A percentile compares a stretch with the other conserved stretches of the same genome.
Conservation (phyloP, 2,329 filamentous ascomycete genomes). For the Penicillium brasilianum region DNA sequence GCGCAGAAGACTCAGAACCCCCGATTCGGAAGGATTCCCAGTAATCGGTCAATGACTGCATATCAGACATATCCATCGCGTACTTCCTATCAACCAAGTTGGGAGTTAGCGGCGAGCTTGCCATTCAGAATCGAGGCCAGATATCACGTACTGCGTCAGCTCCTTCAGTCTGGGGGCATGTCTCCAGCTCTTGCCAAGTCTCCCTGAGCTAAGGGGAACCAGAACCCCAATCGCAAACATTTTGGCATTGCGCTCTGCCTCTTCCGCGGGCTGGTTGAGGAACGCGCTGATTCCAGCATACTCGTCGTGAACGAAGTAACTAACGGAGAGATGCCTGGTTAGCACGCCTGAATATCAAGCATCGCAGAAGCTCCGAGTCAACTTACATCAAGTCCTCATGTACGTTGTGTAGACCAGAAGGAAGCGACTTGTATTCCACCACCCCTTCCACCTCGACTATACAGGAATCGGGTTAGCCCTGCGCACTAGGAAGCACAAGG, state of each 20-base stretch:
- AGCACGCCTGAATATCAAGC: slow-evolving; percentile 10
- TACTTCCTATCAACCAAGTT: slow-evolving; percentile 51
- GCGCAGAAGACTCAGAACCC: slow-evolving; percentile 43
- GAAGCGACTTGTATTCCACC: slow-evolving; percentile 95
- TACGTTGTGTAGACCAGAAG: slow-evolving; percentile 89
- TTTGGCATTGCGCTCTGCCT: slow-evolving; percentile 80
- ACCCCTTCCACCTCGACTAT: slow-evolving; percentile 73
- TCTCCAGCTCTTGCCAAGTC: slow-evolving; percentile 85
- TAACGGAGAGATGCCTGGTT: slow-evolving; percentile 39
- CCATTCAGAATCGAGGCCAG: not conserved
- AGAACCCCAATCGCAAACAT: slow-evolving; percentile 92
- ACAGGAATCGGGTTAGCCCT: slow-evolving; percentile 24
- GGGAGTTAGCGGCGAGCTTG: slow-evolving; percentile 20
- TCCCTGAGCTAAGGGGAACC: slow-evolving; percentile 82
- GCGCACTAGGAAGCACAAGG: slow-evolving; percentile 1
- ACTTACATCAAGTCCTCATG: slow-evolving; percentile 74
- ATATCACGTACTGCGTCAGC: slow-evolving; percentile 66
- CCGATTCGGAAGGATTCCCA: slow-evolving; percentile 64
- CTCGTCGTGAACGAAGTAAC: slow-evolving; percentile 87
- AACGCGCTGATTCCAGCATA: slow-evolving; percentile 93
- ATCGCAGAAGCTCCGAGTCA: not conserved
- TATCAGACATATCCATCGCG: slow-evolving; percentile 68
- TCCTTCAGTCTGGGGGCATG: slow-evolving; percentile 78
- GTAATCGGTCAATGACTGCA: slow-evolving; percentile 72
- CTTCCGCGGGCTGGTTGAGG: slow-evolving; percentile 78